Conservation (phyloP, 805 yeast genomes). For the Candida ipomoeae region DNA sequence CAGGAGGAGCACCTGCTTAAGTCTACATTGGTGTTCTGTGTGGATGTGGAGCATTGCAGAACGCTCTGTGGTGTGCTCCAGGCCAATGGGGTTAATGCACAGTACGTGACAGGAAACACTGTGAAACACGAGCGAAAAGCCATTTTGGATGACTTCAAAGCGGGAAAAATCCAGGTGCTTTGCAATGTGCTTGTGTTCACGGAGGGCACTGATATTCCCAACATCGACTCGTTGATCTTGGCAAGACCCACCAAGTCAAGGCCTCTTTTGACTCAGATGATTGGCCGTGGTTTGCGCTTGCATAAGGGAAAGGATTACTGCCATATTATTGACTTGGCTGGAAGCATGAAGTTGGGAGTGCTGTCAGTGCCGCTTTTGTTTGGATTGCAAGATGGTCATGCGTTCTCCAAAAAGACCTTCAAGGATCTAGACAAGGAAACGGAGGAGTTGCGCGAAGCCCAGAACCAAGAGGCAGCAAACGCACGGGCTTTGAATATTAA, state of each 20-base stretch:
- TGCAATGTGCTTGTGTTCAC: constrained; percentile 89
- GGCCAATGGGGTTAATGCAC: constrained; percentile 60
- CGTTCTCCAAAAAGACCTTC: constrained; percentile 19
- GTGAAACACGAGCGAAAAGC: constrained; percentile 45
- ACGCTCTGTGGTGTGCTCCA: constrained; percentile 51
- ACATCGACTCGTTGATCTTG: constrained; percentile 72
- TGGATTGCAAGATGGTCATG: constrained; percentile 26
- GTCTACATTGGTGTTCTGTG: constrained; percentile 75
- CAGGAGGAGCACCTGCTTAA: constrained; percentile 37
- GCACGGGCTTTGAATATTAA: constrained; percentile 10
- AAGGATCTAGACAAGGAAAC: constrained; percentile 13
- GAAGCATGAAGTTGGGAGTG: constrained; percentile 50
- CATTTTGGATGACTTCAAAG: constrained; percentile 54
- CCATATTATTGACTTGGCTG: constrained; percentile 75
- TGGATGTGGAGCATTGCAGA: constrained; percentile 63
- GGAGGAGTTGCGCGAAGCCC: neutral
- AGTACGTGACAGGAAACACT: constrained; percentile 67
- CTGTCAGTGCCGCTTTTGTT: constrained; percentile 53
- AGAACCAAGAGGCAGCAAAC: constrained; percentile 10
- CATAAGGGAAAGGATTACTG: constrained; percentile 62
- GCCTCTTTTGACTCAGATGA: constrained; percentile 75
- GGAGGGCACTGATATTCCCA: constrained; percentile 93
- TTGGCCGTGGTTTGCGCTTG: constrained; percentile 80
- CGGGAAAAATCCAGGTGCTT: constrained; percentile 63
- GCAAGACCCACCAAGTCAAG: constrained; percentile 80